phyloP scores from a whole-genome alignment of 495 filamentous ascomycete genomes.

The Schizothecium vesticola region DNA sequence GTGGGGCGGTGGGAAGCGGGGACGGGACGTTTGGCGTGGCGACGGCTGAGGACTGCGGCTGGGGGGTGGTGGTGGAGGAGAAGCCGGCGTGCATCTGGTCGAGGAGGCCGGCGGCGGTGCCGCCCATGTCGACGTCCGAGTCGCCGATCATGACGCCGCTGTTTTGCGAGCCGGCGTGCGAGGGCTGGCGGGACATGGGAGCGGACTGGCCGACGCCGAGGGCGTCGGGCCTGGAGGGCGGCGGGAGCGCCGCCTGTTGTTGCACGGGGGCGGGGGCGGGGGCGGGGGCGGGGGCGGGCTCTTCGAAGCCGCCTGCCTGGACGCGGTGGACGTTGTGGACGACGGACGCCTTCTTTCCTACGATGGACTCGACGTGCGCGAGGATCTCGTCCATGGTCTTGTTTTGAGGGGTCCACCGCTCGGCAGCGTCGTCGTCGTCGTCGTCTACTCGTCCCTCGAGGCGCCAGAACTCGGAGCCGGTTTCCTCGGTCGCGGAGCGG shows the following conservation, averaged over 20 bases:
- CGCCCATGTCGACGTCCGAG: conserved; percentile 62
- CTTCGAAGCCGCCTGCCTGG: conserved; percentile 63
- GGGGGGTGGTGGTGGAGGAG: conserved; percentile 47
- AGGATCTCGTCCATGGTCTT: conserved; percentile 58
- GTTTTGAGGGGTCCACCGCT: conserved; percentile 41
- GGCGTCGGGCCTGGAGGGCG: background rate
- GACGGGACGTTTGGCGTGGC: conserved; percentile 35
- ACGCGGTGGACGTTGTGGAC: conserved; percentile 61
- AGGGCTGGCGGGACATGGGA: conserved; percentile 41
- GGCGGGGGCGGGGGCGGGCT: conserved; percentile 50
- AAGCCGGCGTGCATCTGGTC: conserved; percentile 58
- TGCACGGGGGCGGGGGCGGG: conserved; percentile 16
- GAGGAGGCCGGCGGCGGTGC: conserved; percentile 54
- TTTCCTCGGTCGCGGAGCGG: conserved; percentile 50
- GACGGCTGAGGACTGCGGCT: conserved; percentile 36
- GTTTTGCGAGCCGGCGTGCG: conserved; percentile 42
- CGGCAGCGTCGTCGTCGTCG: conserved; percentile 40
- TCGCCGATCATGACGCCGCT: conserved; percentile 51
- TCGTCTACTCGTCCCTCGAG: conserved; percentile 58
- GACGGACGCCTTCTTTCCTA: conserved; percentile 50
- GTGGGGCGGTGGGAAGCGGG: conserved; percentile 19
- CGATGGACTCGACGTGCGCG: conserved; percentile 50
- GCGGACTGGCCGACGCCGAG: conserved; percentile 10
- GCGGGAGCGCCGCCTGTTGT: background rate
- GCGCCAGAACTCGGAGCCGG: conserved; percentile 56